A percentile compares a stretch with the other conserved stretches of the same genome.
phyloP scores from a whole-genome alignment of 2,329 filamentous ascomycete genomes.

The Pseudogymnoascus sp. region DNA sequence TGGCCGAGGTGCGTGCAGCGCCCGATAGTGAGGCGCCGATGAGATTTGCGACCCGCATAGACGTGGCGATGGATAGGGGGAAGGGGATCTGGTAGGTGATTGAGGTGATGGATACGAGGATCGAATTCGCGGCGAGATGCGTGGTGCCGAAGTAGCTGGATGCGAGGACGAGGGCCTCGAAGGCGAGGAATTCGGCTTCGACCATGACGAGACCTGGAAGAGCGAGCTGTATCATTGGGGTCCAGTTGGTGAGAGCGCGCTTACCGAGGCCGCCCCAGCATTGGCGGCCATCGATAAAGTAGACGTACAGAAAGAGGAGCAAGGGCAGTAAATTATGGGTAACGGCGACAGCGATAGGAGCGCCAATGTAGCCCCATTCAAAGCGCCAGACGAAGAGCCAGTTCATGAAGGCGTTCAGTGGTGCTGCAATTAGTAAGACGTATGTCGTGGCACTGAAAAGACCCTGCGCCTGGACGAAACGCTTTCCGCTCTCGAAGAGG shows the following conservation, averaged over 20 bases:
- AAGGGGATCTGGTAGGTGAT: constrained; percentile 90
- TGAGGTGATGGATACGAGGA: constrained; percentile 68
- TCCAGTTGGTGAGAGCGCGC: constrained; percentile 66
- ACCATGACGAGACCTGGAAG: constrained; percentile 90
- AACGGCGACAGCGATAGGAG: constrained; percentile 67
- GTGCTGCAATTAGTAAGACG: constrained; percentile 67
- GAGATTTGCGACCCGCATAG: constrained; percentile 82
- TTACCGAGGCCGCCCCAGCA: constrained; percentile 77
- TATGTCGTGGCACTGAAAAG: constrained; percentile 74
- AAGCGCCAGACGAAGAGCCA: constrained; percentile 71
- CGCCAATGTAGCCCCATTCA: constrained; percentile 65
- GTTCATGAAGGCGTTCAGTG: constrained; percentile 69
- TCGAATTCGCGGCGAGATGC: constrained; percentile 78
- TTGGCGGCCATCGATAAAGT: constrained; percentile 61
- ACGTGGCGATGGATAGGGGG: constrained; percentile 79
- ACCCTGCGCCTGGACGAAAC: constrained; percentile 76
- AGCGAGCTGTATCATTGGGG: constrained; percentile 77
- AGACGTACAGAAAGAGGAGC: constrained; percentile 66
- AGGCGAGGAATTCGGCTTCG: constrained; percentile 85
- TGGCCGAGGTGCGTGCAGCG: constrained; percentile 72
- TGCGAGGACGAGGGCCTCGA: constrained; percentile 82
- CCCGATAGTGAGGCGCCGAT: constrained; percentile 79
- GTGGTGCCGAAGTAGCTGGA: constrained; percentile 72
- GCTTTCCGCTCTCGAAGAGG: constrained; percentile 67
- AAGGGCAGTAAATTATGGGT: constrained; percentile 69